phyloP scores from a whole-genome alignment of 495 filamentous ascomycete species.

The Copromyces sp. region DNA sequence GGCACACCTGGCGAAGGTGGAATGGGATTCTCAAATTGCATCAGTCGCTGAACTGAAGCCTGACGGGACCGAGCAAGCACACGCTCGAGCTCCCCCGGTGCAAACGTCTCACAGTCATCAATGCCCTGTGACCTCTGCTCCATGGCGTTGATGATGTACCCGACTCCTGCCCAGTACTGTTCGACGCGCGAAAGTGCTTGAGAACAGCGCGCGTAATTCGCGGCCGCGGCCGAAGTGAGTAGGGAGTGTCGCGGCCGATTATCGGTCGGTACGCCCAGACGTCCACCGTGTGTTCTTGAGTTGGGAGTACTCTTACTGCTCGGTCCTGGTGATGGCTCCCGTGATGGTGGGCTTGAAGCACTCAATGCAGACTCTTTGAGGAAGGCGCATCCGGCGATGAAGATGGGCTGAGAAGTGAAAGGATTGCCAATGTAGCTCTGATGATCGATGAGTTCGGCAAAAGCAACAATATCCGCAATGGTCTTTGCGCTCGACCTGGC shows the following conservation, averaged over 20 bases:
- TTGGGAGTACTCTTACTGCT: slow-evolving; percentile 10
- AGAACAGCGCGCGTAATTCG: slow-evolving; percentile 74
- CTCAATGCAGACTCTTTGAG: slow-evolving; percentile 66
- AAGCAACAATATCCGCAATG: slow-evolving; percentile 73
- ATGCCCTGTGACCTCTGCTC: slow-evolving; percentile 81
- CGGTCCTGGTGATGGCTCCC: slow-evolving; percentile 34
- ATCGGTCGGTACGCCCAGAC: slow-evolving; percentile 19
- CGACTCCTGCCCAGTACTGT: slow-evolving; percentile 74
- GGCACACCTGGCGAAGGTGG: slow-evolving; percentile 25
- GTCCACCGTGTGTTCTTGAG: neutral
- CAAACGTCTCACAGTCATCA: slow-evolving; percentile 70
- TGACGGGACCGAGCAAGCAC: slow-evolving; percentile 59
- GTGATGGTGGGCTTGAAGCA: slow-evolving; percentile 45
- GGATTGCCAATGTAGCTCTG: slow-evolving; percentile 76
- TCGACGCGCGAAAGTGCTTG: slow-evolving; percentile 67
- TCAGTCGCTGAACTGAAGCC: slow-evolving; percentile 26
- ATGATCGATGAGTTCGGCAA: slow-evolving; percentile 67
- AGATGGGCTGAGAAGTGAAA: slow-evolving; percentile 83
- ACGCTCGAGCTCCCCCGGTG: slow-evolving; percentile 66
- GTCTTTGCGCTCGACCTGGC: slow-evolving; percentile 85
- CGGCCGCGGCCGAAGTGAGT: slow-evolving; percentile 62
- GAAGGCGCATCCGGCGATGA: slow-evolving; percentile 80
- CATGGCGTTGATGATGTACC: slow-evolving; percentile 75
- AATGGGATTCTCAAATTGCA: slow-evolving; percentile 21
- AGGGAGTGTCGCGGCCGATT: slow-evolving; percentile 58